These are phyloP conservation scores for Penicillium sp. DNA, from an alignment of 2,329 filamentous ascomycete genomes.

Conservation along the genomic window DNA sequence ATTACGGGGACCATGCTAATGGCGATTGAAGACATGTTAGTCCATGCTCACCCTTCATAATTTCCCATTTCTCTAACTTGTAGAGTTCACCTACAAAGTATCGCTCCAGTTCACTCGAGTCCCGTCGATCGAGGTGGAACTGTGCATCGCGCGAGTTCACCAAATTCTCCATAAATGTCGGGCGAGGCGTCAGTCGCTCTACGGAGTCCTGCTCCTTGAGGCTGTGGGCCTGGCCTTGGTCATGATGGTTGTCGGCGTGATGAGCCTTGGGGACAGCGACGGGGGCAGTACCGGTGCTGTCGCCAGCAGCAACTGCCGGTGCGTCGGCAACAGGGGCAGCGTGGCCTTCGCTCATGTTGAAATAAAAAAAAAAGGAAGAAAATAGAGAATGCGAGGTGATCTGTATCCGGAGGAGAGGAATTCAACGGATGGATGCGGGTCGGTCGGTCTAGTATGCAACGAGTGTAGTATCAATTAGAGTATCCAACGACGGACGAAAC, in stretches of 20 bases:
- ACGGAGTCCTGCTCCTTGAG: slow-evolving; percentile 29
- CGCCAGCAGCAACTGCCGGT: slow-evolving; percentile 15
- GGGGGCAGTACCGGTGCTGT: slow-evolving; percentile 16
- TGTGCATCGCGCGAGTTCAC: slow-evolving; percentile 35
- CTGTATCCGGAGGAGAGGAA: background rate
- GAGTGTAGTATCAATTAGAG: background rate
- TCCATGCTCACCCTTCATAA: background rate
- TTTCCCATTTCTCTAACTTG: background rate
- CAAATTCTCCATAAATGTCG: slow-evolving; percentile 38
- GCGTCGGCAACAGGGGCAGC: slow-evolving; percentile 16
- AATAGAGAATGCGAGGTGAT: background rate
- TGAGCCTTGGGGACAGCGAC: slow-evolving; percentile 18
- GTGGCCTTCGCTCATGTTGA: slow-evolving; percentile 24
- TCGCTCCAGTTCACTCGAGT: slow-evolving; percentile 57
- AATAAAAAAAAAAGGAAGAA: slow-evolving; percentile 2
- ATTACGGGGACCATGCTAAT: slow-evolving; percentile 59
- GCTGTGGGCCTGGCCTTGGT: slow-evolving; percentile 7
- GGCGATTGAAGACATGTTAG: background rate
- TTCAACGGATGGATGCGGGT: slow-evolving; percentile 1
- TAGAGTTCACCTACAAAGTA: slow-evolving; percentile 56
- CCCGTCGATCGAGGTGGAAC: slow-evolving; percentile 31
- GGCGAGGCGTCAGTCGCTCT: slow-evolving; percentile 33
- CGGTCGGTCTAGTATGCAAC: slow-evolving; percentile 6
- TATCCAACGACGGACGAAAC: background rate
- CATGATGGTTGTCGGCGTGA: slow-evolving; percentile 15